These are phyloP conservation scores for Didymella exigua DNA, from an alignment of 2,329 filamentous ascomycete species.

Conservation along the genomic window DNA sequence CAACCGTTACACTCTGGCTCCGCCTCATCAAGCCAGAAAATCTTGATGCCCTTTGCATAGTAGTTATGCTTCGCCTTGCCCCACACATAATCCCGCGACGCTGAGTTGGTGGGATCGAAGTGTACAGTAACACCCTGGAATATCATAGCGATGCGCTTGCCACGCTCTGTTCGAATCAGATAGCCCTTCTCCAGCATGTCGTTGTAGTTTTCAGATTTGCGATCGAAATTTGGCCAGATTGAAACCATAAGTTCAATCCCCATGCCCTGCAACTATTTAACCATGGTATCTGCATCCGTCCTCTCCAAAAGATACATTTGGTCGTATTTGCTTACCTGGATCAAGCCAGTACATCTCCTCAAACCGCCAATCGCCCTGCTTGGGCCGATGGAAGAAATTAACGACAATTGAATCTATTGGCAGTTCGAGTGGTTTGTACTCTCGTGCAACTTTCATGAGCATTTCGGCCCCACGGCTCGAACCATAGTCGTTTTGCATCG, in stretches of 20 bases:
- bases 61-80: conserved; percentile 64
- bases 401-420: conserved; percentile 70
- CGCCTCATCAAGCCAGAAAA: conserved; percentile 73
- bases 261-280: conserved; percentile 63
- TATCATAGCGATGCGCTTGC: conserved; percentile 63
- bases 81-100: conserved; percentile 65
- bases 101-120: conserved; percentile 68
- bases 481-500: conserved; percentile 56
- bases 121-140: conserved; percentile 65
- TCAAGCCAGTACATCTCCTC: conserved; percentile 69
- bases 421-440: conserved; percentile 61
- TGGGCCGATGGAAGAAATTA: conserved; percentile 72
- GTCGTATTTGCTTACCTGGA: conserved; percentile 44
- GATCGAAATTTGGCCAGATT: conserved; percentile 71
- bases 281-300: conserved; percentile 59
- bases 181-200: conserved; percentile 67
- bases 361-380: conserved; percentile 71
- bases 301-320: background rate
- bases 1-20: too few species aligned
- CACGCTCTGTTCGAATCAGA: conserved; percentile 66
- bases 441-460: conserved; percentile 62
- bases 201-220: conserved; percentile 62
- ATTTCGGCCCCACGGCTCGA: conserved; percentile 58
- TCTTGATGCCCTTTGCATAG: conserved; percentile 64
- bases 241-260: conserved; percentile 71